Evolutionary conservation across 1,139 yeast genomes (phyloP).

Genomic region (Diutina siamensis): DNA sequence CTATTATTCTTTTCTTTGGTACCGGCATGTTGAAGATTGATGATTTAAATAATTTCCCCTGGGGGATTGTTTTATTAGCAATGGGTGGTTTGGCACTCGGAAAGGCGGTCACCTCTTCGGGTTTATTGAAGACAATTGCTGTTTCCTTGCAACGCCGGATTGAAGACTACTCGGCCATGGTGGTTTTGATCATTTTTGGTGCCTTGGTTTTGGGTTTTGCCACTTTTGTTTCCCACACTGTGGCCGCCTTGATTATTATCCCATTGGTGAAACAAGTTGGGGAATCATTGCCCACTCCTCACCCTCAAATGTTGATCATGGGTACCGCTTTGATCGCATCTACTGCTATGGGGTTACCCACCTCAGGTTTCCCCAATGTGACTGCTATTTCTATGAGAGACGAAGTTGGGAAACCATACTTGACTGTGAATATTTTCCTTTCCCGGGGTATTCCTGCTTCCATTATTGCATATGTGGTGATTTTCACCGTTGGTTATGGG

Average conservation of each 20-base stretch:
- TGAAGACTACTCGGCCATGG: constrained; percentile 52
- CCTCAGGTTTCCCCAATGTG: constrained; percentile 94
- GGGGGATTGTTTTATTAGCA: constrained; percentile 88
- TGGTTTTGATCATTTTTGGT: constrained; percentile 67
- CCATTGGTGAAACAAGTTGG: constrained; percentile 89
- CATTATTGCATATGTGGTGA: constrained; percentile 52
- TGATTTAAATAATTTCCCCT: constrained; percentile 84
- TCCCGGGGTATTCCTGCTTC: constrained; percentile 85
- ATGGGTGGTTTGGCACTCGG: constrained; percentile 97
- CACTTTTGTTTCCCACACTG: constrained; percentile 91
- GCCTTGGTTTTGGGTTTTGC: constrained; percentile 71
- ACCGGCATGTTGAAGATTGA: constrained; percentile 74
- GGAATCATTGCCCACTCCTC: constrained; percentile 55
- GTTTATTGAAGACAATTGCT: constrained; percentile 72
- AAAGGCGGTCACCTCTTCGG: constrained; percentile 82
- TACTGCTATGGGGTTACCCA: constrained; percentile 92
- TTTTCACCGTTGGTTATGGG: constrained; percentile 71
- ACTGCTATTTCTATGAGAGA: constrained; percentile 90
- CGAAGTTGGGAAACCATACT: constrained; percentile 76
- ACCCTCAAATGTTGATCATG: constrained; percentile 68
- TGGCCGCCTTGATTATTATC: constrained; percentile 82
- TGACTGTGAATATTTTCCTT: constrained; percentile 74
- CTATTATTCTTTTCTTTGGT: constrained; percentile 77
- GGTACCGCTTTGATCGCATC: constrained; percentile 77
- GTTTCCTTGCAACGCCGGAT: constrained; percentile 48